phyloP scores from a whole-genome alignment of 768 basidiomycete genomes.

The Paxillus involutus region DNA sequence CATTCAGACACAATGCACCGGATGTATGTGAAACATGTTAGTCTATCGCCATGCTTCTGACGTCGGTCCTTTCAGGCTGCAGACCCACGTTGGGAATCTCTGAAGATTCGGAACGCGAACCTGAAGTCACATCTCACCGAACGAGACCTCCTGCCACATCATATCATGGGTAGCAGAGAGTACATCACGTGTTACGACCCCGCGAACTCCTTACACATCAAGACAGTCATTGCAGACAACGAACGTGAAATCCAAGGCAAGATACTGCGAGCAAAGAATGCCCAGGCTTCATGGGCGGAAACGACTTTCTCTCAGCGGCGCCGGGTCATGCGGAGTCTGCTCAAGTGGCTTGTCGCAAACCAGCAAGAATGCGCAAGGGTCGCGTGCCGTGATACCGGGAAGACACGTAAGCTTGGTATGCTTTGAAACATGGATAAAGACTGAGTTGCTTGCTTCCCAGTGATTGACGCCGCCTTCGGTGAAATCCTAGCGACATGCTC shows the following conservation, averaged over 20 bases:
- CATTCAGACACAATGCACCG: constrained; percentile 60
- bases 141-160: constrained; percentile 51
- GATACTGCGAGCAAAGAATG: constrained; percentile 60
- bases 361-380: constrained; percentile 84
- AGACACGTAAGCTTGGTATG: constrained; percentile 66
- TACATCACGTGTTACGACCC: constrained; percentile 95
- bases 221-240: constrained; percentile 75
- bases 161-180: constrained; percentile 45
- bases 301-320: constrained; percentile 79
- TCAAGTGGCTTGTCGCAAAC: constrained; percentile 92
- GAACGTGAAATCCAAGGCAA: constrained; percentile 70
- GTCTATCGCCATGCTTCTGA: constrained; percentile 10
- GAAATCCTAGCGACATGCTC: constrained; percentile 95
- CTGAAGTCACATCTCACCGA: constrained; percentile 66
- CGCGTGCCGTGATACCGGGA: constrained; percentile 92
- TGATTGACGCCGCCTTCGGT: constrained; percentile 91
- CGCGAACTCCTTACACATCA: constrained; percentile 79
- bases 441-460: constrained; percentile 39
- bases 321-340: constrained; percentile 80
- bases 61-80: constrained; percentile 45
- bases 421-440: neutral
- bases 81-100: constrained; percentile 56
- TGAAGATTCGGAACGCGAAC: constrained; percentile 54
- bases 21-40: constrained; percentile 42
- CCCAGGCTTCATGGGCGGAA: constrained; percentile 71